phyloP scores from a whole-genome alignment of 345 rosid species.

The Theobroma cacao region DNA sequence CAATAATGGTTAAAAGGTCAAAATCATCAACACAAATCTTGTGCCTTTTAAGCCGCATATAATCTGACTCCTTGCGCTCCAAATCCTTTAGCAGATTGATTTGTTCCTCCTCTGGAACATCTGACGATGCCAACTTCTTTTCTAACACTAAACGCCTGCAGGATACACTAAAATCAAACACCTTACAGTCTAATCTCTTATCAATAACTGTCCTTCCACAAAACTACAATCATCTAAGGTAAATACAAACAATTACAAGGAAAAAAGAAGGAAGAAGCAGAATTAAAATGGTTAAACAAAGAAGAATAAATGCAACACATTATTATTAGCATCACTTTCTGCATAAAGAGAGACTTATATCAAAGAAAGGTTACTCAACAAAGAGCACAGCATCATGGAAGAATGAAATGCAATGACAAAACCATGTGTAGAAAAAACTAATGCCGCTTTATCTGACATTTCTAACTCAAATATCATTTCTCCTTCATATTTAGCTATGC shows the following conservation, averaged over 20 bases:
- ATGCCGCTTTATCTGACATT: background rate
- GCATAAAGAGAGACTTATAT: background rate
- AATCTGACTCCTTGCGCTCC: conserved; percentile 83
- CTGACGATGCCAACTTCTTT: conserved; percentile 67
- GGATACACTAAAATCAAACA: conserved; percentile 14
- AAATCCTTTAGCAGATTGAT: conserved; percentile 67
- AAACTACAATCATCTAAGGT: conserved; percentile 1
- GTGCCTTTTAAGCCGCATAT: conserved; percentile 79
- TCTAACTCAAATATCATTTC: background rate
- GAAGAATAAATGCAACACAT: background rate
- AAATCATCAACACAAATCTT: conserved; percentile 86
- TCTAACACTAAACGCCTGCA: conserved; percentile 67
- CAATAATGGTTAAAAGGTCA: conserved; percentile 71
- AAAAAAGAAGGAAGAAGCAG: background rate
- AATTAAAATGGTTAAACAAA: background rate
- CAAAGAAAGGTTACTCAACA: background rate
- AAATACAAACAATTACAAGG: background rate
- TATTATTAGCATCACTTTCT: background rate
- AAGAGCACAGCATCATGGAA: background rate
- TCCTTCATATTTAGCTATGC: background rate
- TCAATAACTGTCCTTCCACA: background rate
- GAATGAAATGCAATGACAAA: background rate
- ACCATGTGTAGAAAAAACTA: background rate
- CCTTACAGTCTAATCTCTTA: conserved; percentile 8
- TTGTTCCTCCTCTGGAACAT: conserved; percentile 73